phyloP scores from a whole-genome alignment of 192 early-diverging fungal species.

The Entomortierella beljakovae region DNA sequence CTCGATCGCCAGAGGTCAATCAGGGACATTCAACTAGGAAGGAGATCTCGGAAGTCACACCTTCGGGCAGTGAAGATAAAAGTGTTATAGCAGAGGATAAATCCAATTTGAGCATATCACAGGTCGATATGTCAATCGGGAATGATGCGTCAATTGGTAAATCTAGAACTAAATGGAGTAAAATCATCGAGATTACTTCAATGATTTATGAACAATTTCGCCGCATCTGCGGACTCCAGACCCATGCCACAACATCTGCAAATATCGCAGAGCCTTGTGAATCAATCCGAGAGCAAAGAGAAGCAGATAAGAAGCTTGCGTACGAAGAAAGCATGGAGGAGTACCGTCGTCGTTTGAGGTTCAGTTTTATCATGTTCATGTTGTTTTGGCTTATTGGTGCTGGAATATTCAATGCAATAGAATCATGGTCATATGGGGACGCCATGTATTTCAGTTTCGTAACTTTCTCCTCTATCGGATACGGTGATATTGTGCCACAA shows the following conservation, averaged over 20 bases:
- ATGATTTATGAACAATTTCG: background rate
- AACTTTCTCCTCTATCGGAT: slow-evolving; percentile 39
- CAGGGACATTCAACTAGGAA: too few species aligned
- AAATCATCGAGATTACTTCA: background rate
- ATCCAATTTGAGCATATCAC: too few species aligned
- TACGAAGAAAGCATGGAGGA: slow-evolving; percentile 38
- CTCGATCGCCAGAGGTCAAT: too few species aligned
- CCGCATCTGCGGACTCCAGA: background rate
- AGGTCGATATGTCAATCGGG: background rate
- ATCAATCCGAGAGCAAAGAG: slow-evolving; percentile 21
- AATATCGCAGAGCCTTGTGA: background rate
- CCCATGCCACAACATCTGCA: background rate
- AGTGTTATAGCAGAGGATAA: too few species aligned
- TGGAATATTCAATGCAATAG: slow-evolving; percentile 23
- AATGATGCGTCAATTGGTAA: background rate
- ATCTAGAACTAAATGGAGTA: background rate
- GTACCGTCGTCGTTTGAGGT: slow-evolving; percentile 18
- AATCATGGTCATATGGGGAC: slow-evolving; percentile 25
- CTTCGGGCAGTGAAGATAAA: too few species aligned
- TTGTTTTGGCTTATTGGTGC: slow-evolving; percentile 44
- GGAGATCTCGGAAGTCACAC: too few species aligned
- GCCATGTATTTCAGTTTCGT: slow-evolving; percentile 32
- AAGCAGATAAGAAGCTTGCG: slow-evolving; percentile 23
- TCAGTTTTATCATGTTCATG: slow-evolving; percentile 30
- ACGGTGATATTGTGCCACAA: slow-evolving; percentile 31